phyloP scores from a whole-genome alignment of 1,284 basidiomycete genomes.

The Ceratorhiza oryzae-sativae region DNA sequence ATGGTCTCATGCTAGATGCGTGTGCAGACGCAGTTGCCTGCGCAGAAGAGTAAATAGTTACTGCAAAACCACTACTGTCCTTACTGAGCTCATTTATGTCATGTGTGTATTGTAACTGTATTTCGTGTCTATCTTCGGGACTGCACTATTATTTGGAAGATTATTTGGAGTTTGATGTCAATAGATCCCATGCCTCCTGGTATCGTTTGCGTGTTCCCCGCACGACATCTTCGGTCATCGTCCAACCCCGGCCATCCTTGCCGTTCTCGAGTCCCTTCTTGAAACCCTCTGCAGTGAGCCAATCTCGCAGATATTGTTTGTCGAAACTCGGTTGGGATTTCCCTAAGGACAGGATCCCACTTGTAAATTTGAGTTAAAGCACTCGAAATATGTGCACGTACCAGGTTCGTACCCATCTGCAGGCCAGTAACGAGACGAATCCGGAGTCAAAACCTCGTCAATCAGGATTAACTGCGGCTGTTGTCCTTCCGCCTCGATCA shows the following conservation, averaged over 20 bases:
- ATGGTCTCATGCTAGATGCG: conserved; percentile 38
- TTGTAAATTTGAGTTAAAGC: conserved; percentile 53
- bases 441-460: conserved; percentile 96
- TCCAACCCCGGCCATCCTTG: conserved; percentile 70
- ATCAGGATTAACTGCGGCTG: conserved; percentile 78
- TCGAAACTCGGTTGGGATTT: conserved; percentile 87
- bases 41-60: neutral
- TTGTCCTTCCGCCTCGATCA: conserved; percentile 53
- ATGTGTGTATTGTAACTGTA: conserved; percentile 25
- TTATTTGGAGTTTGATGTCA: conserved; percentile 52
- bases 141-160: neutral
- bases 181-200: conserved; percentile 73
- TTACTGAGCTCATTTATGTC: neutral
- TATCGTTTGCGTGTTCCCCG: conserved; percentile 80
- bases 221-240: conserved; percentile 78
- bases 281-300: conserved; percentile 78
- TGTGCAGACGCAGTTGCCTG: conserved; percentile 38
- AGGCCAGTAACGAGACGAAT: conserved; percentile 98
- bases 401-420: conserved; percentile 77
- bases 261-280: conserved; percentile 81
- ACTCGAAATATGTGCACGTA: conserved; percentile 58
- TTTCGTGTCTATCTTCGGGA: conserved; percentile 4
- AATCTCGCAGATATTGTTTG: conserved; percentile 96
- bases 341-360: too few relatives aligned
- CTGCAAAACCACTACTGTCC: neutral